Conservation (phyloP, 1,284 basidiomycete species). For the Phenoliferia sp. region DNA sequence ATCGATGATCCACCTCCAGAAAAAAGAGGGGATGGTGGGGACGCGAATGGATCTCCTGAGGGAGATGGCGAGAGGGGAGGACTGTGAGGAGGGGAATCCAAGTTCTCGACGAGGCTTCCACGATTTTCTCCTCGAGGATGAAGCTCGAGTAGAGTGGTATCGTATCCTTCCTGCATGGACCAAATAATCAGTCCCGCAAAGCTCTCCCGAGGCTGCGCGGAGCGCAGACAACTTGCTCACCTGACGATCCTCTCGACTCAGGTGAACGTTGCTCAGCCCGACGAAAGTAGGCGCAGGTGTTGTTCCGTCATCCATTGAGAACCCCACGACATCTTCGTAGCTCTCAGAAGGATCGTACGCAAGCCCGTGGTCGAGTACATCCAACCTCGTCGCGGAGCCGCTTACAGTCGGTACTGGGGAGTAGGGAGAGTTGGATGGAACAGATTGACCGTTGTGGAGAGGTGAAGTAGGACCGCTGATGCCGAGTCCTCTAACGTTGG, state of each 20-base stretch:
- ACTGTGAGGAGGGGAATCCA: neutral
- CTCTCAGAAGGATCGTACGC: neutral
- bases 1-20: neutral
- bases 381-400: neutral
- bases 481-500: neutral
- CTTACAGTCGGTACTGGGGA: neutral
- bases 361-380: too few relatives aligned
- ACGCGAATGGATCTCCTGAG: neutral
- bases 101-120: neutral
- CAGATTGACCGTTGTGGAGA: neutral
- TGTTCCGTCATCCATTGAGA: neutral
- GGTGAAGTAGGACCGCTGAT: neutral
- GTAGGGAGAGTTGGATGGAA: neutral
- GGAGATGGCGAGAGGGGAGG: neutral
- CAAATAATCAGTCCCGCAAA: too few relatives aligned
- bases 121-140: neutral
- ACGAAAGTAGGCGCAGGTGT: neutral
- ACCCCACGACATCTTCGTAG: neutral
- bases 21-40: neutral
- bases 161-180: too few relatives aligned
- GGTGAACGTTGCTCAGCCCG: neutral
- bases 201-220: neutral
- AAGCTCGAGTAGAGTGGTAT: too few relatives aligned
- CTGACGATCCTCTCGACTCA: neutral
- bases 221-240: neutral